phyloP scores from a whole-genome alignment of 2,329 filamentous ascomycete species.

The Microdochium nivale region DNA sequence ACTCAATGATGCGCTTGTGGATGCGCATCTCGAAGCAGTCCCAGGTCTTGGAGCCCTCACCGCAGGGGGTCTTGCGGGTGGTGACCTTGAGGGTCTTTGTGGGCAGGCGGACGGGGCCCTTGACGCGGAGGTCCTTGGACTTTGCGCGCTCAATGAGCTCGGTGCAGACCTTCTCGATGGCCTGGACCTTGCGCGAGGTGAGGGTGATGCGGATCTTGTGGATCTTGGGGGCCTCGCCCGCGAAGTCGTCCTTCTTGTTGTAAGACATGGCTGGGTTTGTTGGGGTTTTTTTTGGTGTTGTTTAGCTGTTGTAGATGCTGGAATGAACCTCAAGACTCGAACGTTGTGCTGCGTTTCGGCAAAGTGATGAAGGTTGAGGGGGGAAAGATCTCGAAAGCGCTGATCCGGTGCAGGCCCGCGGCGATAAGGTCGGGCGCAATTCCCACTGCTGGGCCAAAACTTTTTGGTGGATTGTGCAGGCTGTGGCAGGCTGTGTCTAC shows the following conservation, averaged over 20 bases:
- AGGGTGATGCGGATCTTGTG: conserved; percentile 99
- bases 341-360: conserved; percentile 55
- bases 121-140: conserved; percentile 96
- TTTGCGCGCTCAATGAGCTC: conserved; percentile 98
- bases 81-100: conserved; percentile 96
- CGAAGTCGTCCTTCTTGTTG: conserved; percentile 95
- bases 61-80: conserved; percentile 97
- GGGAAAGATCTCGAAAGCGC: conserved; percentile 8
- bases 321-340: conserved; percentile 69
- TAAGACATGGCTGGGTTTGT: conserved; percentile 62
- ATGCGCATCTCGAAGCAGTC: conserved; percentile 98
- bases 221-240: conserved; percentile 78
- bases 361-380: conserved; percentile 63
- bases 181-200: conserved; percentile 86
- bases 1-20: conserved; percentile 97
- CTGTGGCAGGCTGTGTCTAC: not conserved
- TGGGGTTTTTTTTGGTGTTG: conserved; percentile 11
- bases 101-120: conserved; percentile 94
- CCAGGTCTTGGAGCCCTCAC: conserved; percentile 99
- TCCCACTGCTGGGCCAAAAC: not conserved
- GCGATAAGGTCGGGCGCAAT: not conserved
- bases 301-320: conserved; percentile 2
- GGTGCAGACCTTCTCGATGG: conserved; percentile 95
- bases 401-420: not conserved
- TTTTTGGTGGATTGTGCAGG: not conserved